Evolutionary conservation across 768 basidiomycete species (phyloP).

Genomic region (Leucogyrophana mollusca): DNA sequence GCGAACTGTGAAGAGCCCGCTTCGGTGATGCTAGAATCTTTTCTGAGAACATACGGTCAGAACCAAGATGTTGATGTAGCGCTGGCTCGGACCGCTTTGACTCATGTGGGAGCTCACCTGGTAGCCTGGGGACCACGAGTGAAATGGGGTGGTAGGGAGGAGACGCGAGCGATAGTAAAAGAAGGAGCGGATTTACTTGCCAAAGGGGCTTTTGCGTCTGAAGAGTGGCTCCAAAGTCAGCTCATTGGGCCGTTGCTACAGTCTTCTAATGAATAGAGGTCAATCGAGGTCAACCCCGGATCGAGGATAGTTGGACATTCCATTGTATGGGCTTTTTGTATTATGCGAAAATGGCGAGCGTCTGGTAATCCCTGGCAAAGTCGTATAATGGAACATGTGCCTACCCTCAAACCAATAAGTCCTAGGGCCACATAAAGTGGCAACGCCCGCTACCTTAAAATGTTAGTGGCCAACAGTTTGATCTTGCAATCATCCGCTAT

Average conservation of each 20-base stretch:
- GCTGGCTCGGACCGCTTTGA: conserved; percentile 35
- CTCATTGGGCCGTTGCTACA: conserved; percentile 25
- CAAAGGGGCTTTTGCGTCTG: conserved; percentile 27
- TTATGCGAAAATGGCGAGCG: no score
- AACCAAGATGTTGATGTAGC: conserved; percentile 18
- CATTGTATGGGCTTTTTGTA: no score
- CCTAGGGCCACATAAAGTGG: no score
- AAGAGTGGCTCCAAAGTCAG: conserved; percentile 24
- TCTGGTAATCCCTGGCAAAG: no score
- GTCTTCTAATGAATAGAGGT: no score
- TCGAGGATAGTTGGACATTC: no score
- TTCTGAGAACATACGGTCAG: conserved; percentile 45
- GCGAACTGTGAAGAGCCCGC: conserved; percentile 37
- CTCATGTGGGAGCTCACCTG: conserved; percentile 57
- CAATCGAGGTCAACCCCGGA: no score
- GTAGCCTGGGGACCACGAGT: conserved; percentile 49
- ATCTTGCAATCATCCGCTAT: no score
- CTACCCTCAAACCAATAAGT: no score
- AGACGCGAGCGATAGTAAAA: conserved; percentile 46
- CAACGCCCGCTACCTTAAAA: no score
- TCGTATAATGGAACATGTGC: no score
- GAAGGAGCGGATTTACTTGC: conserved; percentile 49
- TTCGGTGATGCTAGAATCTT: conserved; percentile 37
- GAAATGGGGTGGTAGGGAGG: conserved; percentile 49
- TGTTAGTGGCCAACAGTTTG: no score